Conservation (phyloP, 2,329 filamentous ascomycete species). For the Xylaria hypoxylon region DNA sequence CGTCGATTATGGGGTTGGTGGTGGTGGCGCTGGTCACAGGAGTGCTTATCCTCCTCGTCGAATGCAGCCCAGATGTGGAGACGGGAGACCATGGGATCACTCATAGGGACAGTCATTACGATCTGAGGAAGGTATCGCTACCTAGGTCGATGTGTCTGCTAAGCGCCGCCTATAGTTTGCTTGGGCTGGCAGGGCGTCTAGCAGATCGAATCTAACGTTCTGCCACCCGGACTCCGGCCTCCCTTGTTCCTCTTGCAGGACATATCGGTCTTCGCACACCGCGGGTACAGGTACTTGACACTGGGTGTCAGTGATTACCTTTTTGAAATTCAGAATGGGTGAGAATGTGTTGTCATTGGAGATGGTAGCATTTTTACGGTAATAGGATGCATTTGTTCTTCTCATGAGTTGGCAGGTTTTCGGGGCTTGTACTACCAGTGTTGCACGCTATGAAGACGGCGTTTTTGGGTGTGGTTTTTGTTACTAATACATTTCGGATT, state of each 20-base stretch:
- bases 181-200: constrained; percentile 13
- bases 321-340: not conserved
- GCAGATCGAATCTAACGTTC: not conserved
- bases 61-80: constrained; percentile 7
- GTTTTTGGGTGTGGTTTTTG: not conserved
- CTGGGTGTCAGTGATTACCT: not conserved
- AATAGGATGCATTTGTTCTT: constrained; percentile 9
- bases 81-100: constrained; percentile 16
- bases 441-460: constrained; percentile 8
- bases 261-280: constrained; percentile 10
- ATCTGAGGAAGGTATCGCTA: not conserved
- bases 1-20: constrained; percentile 5
- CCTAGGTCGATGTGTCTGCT: constrained; percentile 1
- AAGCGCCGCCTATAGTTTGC: not conserved
- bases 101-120: too few relatives aligned
- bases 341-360: not conserved
- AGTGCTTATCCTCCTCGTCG: constrained; percentile 13
- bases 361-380: not conserved
- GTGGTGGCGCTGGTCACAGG: constrained; percentile 8
- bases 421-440: not conserved
- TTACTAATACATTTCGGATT: constrained; percentile 6
- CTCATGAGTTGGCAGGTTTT: not conserved
- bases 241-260: not conserved
- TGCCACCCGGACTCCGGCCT: not conserved
- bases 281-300: not conserved